A percentile compares a stretch with the other conserved stretches of the same genome.
Conservation (phyloP, 2,329 filamentous ascomycete genomes). For the Septoria petroselini region DNA sequence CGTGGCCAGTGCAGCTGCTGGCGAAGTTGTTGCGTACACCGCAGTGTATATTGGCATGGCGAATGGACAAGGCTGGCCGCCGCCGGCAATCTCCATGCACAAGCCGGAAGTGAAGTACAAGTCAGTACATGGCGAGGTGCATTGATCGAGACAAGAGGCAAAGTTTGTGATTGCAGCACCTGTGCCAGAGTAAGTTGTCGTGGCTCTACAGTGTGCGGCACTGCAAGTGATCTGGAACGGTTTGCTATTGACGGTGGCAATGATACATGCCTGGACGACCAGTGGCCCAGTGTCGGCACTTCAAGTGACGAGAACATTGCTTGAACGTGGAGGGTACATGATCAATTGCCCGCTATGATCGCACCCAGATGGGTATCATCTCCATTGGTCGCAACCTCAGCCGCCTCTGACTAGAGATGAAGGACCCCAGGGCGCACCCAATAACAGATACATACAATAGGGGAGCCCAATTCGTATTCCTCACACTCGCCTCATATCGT, state of each 20-base stretch:
- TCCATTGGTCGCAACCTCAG: conserved; percentile 13
- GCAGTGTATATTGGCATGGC: background rate
- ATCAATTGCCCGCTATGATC: background rate
- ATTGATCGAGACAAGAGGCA: conserved; percentile 5
- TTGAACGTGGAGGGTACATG: background rate
- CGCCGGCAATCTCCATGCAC: conserved; percentile 2
- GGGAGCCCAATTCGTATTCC: conserved; percentile 53
- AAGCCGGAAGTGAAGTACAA: conserved; percentile 3
- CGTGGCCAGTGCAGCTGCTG: too few relatives aligned
- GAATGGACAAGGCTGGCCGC: background rate
- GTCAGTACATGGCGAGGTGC: background rate
- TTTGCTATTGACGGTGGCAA: background rate
- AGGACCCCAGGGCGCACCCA: conserved; percentile 9
- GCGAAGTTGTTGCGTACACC: background rate
- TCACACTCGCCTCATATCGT: conserved; percentile 35
- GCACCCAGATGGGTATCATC: conserved; percentile 14
- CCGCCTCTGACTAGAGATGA: conserved; percentile 11
- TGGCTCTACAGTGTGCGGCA: conserved; percentile 1
- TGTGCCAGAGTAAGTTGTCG: background rate
- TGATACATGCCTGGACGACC: background rate
- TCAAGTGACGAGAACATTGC: too few relatives aligned
- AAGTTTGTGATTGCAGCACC: conserved; percentile 6
- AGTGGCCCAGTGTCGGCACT: background rate
- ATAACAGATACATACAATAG: conserved; percentile 41
- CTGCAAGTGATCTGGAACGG: background rate